Base-by-base conservation (phyloP, 805 yeast genomes). In the Barnettozyma botsteinii region DNA sequence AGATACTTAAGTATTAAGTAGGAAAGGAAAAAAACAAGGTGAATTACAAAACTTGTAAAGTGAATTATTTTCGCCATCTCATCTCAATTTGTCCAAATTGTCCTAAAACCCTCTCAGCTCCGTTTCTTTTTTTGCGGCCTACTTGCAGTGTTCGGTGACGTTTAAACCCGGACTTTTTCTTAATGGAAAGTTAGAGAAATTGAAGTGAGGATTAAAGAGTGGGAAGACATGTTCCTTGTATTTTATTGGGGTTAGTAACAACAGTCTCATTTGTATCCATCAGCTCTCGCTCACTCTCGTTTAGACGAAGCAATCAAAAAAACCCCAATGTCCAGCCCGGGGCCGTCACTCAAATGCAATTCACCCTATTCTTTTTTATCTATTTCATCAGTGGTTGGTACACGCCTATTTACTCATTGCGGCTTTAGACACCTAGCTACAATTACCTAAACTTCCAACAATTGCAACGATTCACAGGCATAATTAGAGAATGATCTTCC, bases 301-400 rank as follows among this genome's bases (percentile, higher is more conserved):
- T n/a, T n/a, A n/a, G n/a, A n/a, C n/a, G n/a, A n/a, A n/a, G n/a
- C n/a, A n/a, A n/a, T n/a, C n/a, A n/a, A n/a, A n/a, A n/a, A n/a
- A n/a, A n/a, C n/a, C n/a, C n/a, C n/a, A n/a, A n/a, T n/a, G 10
- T 22, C 34, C 25, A 29, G n/a, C 33, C 23, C 30, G 29, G 23
- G 25, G 5, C 23, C 15, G 23, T 18, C 29, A 15, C 40, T 21
- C 18, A n/a, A n/a, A n/a, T n/a, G 12, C 18, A 35, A n/a, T 27
- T 27, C 37, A 34, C 28, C 31, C 17, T 15, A 29, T 10, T 30
- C 19, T 15, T 21, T 31, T 37, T 51, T 51, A 51, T 51, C 55
- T 42, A 41, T 28, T 38, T 40, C 45, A 51, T 51, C 55, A 51
- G 52, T 31, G 55, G 53, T 51, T 20, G 13, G 43, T 31, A 21